Percentiles rank a stretch among this genome's conserved stretches.
Conservation (phyloP, 2,329 filamentous ascomycete species). For the Cercospora sp. region DNA sequence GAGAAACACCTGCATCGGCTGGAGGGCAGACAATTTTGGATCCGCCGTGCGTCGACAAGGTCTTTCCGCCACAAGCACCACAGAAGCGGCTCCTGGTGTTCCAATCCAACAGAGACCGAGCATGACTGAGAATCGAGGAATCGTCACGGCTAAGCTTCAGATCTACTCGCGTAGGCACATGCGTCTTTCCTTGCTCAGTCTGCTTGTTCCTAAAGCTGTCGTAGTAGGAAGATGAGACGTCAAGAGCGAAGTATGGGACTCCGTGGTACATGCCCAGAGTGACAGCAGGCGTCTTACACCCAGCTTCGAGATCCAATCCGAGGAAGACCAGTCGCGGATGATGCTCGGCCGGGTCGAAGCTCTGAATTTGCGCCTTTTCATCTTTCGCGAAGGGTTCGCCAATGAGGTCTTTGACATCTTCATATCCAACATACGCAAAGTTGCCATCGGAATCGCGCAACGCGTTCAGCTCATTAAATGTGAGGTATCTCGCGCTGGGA, state of each 20-base stretch:
- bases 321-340: constrained; percentile 27
- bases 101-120: constrained; percentile 27
- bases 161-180: constrained; percentile 25
- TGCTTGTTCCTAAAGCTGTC: constrained; percentile 21
- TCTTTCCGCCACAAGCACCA: constrained; percentile 25
- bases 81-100: constrained; percentile 26
- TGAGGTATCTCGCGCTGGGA: constrained; percentile 25
- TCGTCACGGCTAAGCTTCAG: constrained; percentile 23
- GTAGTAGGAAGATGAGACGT: constrained; percentile 24
- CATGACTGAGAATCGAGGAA: constrained; percentile 28
- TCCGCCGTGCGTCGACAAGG: constrained; percentile 26
- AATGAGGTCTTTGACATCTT: constrained; percentile 21
- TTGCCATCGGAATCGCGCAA: constrained; percentile 19
- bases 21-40: constrained; percentile 30
- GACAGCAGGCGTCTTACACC: constrained; percentile 16
- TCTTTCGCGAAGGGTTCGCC: constrained; percentile 24
- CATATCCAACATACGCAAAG: constrained; percentile 21
- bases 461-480: constrained; percentile 26
- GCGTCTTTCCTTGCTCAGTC: constrained; percentile 17
- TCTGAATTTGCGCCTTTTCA: constrained; percentile 26
- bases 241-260: constrained; percentile 27
- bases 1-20: constrained; percentile 22
- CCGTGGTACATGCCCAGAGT: constrained; percentile 24
- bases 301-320: constrained; percentile 26
- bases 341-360: constrained; percentile 23